phyloP scores from a whole-genome alignment of 148 eudicot species.

The Cornus suecica region DNA sequence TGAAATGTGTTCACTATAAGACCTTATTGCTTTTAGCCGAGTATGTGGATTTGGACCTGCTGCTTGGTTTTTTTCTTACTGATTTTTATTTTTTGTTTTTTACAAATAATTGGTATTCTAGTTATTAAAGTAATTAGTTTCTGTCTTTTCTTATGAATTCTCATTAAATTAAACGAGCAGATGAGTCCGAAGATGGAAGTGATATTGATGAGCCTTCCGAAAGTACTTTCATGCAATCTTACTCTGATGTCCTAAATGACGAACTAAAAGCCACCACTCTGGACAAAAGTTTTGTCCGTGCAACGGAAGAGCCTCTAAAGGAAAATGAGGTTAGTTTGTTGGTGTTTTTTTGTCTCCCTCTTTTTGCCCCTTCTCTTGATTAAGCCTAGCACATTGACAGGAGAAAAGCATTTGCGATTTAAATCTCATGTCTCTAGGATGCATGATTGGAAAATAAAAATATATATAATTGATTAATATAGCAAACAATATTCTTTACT shows the following conservation, averaged over 20 bases:
- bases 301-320: conserved; percentile 43
- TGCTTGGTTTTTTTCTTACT: no score
- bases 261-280: conserved; percentile 70
- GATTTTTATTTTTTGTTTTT: no score
- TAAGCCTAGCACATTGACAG: neutral
- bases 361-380: neutral
- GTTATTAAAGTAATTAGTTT: neutral
- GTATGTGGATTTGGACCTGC: neutral
- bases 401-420: no score
- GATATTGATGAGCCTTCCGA: conserved; percentile 43
- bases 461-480: neutral
- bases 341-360: neutral
- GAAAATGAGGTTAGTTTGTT: conserved; percentile 49
- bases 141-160: neutral
- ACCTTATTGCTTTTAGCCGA: neutral
- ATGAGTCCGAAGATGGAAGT: conserved; percentile 66
- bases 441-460: neutral
- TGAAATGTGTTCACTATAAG: neutral
- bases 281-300: conserved; percentile 70
- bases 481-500: neutral
- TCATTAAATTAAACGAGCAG: conserved; percentile 28
- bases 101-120: neutral
- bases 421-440: neutral
- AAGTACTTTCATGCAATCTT: conserved; percentile 58
- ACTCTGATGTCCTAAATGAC: conserved; percentile 64